Base-by-base conservation (phyloP, 495 filamentous ascomycete species). In the Penicillium crystallinum region DNA sequence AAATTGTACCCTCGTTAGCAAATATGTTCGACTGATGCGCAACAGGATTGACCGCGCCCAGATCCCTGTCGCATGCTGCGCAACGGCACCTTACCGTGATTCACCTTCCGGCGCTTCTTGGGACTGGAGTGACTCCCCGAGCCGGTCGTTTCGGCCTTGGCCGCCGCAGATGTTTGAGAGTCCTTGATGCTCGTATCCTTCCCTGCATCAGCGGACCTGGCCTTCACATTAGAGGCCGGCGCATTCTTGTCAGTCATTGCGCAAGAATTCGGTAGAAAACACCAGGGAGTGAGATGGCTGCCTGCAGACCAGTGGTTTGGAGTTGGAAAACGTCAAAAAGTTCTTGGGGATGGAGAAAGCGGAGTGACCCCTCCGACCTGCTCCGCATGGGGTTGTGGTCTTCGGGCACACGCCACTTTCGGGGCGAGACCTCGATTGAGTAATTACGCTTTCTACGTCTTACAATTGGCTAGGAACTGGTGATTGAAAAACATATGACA, bases 81-180 rank as follows among this genome's bases (percentile, higher is more conserved):
- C 47, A 54, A 53, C 34, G 49, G 53, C 51, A 54, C 71, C 84
- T 79, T 82, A 96, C 92, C 93, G 81, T 99, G 95, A 82, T 97
- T 97, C 63, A 99, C 93, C 79, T 99, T 99, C 75, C 91, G 88
- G 74, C 95, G 82, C 82, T 96, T 98, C 80, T 93, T 96, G 18
- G 88, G 84, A 64, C 85, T 89, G 49, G 75, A 71, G 55, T 76
- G 68, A 64, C 66, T 62, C 53, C 65, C 70, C 49, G 58, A 58
- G 51, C 67, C 53, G 52, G 62, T 50, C 34, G 62, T 64, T 59
- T 73, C 72, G 53, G 67, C 47, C 57, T 74, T 76, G 60, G 62
- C 60, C 39, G 63, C 64, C 39, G 63, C 64, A 52, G 68, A 59
- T 46, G 63, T 56, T 42, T 65, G 69, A 42, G 58, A 56, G 55